A percentile compares a stretch with the other conserved stretches of the same genome.
Conservation (phyloP, 371 early-diverging fungal genomes). For the Parasitella parasitica region DNA sequence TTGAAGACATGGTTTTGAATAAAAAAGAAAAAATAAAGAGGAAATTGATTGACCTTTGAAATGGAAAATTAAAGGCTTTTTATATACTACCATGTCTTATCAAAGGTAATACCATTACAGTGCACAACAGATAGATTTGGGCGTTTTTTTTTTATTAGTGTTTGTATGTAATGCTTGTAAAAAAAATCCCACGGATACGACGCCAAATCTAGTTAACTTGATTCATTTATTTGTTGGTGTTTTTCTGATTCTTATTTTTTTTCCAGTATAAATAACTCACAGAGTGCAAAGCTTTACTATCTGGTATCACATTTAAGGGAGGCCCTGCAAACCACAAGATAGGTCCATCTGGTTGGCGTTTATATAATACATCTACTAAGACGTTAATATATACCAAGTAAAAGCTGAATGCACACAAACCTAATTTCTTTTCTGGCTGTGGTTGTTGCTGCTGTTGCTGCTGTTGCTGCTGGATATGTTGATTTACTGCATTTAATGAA, state of each 20-base stretch:
- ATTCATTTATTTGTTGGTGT: not conserved
- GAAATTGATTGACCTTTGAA: too few relatives aligned
- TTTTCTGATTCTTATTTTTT: conserved; percentile 7
- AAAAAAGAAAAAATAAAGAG: not conserved
- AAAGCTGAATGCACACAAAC: too few relatives aligned
- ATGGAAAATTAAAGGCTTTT: not conserved
- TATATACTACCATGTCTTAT: not conserved
- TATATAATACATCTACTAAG: conserved; percentile 21
- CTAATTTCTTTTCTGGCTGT: not conserved
- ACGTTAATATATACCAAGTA: not conserved
- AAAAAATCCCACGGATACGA: not conserved
- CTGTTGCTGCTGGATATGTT: not conserved
- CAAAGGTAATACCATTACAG: too few relatives aligned
- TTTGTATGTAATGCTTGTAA: not conserved
- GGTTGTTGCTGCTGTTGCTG: not conserved
- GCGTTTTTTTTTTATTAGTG: conserved; percentile 1
- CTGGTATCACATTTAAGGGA: conserved; percentile 29
- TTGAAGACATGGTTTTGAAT: not conserved
- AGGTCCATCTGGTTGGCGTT: conserved; percentile 33
- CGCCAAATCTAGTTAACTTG: not conserved
- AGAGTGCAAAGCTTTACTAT: conserved; percentile 29
- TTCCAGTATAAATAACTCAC: conserved; percentile 40
- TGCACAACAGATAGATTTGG: not conserved
- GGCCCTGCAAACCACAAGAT: conserved; percentile 48
- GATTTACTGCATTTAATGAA: not conserved